Base-by-base conservation (phyloP, 2,329 filamentous ascomycete species). In the Botrytis deweyae region DNA sequence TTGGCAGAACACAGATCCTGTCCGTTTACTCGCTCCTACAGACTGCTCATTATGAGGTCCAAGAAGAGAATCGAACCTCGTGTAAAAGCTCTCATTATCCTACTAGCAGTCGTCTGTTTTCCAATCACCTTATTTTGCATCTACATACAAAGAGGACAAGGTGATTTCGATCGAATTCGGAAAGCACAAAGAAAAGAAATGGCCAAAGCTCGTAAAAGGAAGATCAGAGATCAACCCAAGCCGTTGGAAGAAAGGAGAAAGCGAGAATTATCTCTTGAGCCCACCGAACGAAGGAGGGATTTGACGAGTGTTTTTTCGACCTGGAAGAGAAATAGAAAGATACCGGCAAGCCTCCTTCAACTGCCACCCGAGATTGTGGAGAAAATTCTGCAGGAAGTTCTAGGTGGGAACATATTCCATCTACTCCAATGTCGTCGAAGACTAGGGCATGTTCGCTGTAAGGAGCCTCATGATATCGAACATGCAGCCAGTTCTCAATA, bases 361-460 rank as follows among this genome's bases (percentile, higher is more conserved):
- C 12, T 72, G 18, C 70, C 44, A 36, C 16, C 33, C 8, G 61
- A 65, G 20, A 40, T 65, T 29, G 25, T 38, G n/a, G 33, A 40
- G 12, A 46, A 52, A 8, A 44, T 72, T 18, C 62, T 65, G 25
- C 33, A 58, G 16, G 70, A 72, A 22, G 70, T 72, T 36, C 46
- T 65, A 52, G 69, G 59, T 9, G 58, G 59, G 25, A 29, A 40
- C 12, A 46, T 16, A 29, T 42, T 72, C 22, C 69, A 65, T 29
- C 38, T 72, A 29, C 33, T 55, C 6, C 69, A 65, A 72, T 55
- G 69, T 52, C 58, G 36, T 44, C 42, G 46, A 33, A 36, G 59
- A 29, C 44, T 72, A 29, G 59, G 59, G 16, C 59, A 72, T 33
- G 9, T 65, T 42, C 61, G 61, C 20, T 72, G 69, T 22, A 72